Evolutionary conservation across 2,329 filamentous ascomycete species (phyloP).

Genomic region (Pseudocercospora eumusae): DNA sequence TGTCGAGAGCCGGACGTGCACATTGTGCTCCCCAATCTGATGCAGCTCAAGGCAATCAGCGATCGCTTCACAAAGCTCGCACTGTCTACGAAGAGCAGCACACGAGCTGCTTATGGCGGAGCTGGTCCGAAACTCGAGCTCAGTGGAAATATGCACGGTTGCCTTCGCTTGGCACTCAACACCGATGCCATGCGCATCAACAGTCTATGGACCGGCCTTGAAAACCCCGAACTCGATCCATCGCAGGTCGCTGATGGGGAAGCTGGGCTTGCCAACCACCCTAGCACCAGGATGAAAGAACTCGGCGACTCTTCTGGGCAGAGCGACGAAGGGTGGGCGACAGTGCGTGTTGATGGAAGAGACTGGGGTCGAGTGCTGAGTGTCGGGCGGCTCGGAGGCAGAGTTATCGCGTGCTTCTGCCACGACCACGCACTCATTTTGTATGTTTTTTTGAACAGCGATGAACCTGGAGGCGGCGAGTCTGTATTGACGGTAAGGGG

Average conservation of each 20-base stretch:
- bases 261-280: conserved; percentile 71
- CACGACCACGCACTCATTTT: conserved; percentile 78
- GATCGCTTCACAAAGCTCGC: conserved; percentile 93
- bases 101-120: conserved; percentile 41
- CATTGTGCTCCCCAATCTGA: conserved; percentile 81
- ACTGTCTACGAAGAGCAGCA: conserved; percentile 42
- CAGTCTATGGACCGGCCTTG: conserved; percentile 80
- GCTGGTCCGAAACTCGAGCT: conserved; percentile 71
- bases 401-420: conserved; percentile 89
- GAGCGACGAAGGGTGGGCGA: conserved; percentile 82
- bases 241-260: conserved; percentile 67
- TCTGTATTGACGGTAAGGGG: conserved; percentile 71
- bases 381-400: conserved; percentile 82
- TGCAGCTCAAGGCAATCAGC: conserved; percentile 89
- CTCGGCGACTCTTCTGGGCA: conserved; percentile 58
- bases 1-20: conserved; percentile 91
- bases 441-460: conserved; percentile 76
- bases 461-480: conserved; percentile 68
- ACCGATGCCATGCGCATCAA: conserved; percentile 84
- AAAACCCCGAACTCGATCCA: conserved; percentile 85
- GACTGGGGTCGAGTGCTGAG: conserved; percentile 96
- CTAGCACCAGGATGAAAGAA: conserved; percentile 73
- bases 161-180: conserved; percentile 73
- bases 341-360: conserved; percentile 84
- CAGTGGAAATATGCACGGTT: conserved; percentile 92